A percentile compares a stretch with the other conserved stretches of the same genome.
These are phyloP conservation scores for Pinus albicaulis DNA, from an alignment of 75 land plant species.

Conservation along the genomic window DNA sequence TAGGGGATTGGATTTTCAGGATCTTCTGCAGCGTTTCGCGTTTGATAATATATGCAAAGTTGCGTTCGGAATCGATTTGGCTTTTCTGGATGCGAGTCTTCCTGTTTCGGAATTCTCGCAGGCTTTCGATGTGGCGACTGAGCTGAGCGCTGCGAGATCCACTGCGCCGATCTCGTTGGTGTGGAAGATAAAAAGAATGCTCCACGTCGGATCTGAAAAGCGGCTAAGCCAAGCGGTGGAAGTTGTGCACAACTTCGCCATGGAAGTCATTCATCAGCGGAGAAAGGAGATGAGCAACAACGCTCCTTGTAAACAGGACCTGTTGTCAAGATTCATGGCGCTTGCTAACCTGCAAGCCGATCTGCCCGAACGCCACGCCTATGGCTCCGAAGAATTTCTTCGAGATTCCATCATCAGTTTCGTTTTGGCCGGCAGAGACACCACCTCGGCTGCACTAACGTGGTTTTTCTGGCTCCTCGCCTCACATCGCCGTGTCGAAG, in stretches of 20 bases:
- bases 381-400: constrained; percentile 25
- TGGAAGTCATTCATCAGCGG: background rate
- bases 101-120: constrained; percentile 9
- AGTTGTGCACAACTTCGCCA: background rate
- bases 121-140: constrained; percentile 19
- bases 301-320: background rate
- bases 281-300: background rate
- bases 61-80: constrained; percentile 15
- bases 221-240: constrained; percentile 11
- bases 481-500: constrained; percentile 32
- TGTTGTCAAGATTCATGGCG: constrained; percentile 25
- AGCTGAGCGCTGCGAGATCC: background rate
- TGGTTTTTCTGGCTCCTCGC: constrained; percentile 78
- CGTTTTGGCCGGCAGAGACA: constrained; percentile 74
- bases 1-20: constrained; percentile 8
- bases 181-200: background rate
- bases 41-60: constrained; percentile 20
- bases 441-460: constrained; percentile 52
- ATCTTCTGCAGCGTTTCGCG: constrained; percentile 14
- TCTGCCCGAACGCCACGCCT: background rate
- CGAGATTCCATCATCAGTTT: constrained; percentile 65
- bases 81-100: constrained; percentile 6
- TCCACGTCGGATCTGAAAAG: background rate
- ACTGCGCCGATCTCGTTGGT: background rate
- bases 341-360: background rate